Conservation (phyloP, 2,329 filamentous ascomycete genomes). For the Ascochyta rabiei region DNA sequence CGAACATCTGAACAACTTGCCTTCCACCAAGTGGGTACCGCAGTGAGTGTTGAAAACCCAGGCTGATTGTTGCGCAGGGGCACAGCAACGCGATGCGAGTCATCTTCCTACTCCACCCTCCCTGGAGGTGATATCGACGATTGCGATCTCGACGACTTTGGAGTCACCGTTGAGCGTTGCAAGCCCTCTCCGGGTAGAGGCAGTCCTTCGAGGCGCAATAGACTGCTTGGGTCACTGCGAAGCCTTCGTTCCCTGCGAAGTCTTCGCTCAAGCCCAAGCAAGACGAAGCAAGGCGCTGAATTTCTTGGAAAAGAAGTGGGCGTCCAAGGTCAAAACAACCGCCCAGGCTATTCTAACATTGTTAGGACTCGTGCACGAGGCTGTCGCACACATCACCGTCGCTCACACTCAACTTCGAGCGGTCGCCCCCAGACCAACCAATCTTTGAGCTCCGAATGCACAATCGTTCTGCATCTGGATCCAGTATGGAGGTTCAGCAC, state of each 20-base stretch:
- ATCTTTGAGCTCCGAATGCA: conserved; percentile 29
- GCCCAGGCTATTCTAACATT: not conserved
- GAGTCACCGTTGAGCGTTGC: conserved; percentile 11
- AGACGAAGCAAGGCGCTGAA: conserved; percentile 15
- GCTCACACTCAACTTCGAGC: conserved; percentile 35
- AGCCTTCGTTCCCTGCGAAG: conserved; percentile 36
- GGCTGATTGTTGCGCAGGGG: not conserved
- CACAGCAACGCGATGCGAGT: not conserved
- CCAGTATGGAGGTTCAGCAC: conserved; percentile 28
- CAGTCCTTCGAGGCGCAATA: conserved; percentile 35
- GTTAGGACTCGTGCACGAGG: not conserved
- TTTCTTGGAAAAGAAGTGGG: not conserved
- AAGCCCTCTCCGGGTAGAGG: conserved; percentile 25
- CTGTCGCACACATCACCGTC: conserved; percentile 20
- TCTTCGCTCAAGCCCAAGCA: conserved; percentile 26
- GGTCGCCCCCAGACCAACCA: conserved; percentile 30
- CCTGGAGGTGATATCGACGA: not conserved
- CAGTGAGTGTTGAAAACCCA: no score
- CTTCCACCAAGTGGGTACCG: conserved; percentile 4
- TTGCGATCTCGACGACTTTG: conserved; percentile 23
- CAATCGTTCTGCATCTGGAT: conserved; percentile 7
- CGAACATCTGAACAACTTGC: conserved; percentile 9
- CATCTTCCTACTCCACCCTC: not conserved
- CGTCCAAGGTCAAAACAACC: not conserved
- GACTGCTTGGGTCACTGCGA: conserved; percentile 35